Conservation (phyloP, 164 flowering plant species). For the Umbilicus rupestris region DNA sequence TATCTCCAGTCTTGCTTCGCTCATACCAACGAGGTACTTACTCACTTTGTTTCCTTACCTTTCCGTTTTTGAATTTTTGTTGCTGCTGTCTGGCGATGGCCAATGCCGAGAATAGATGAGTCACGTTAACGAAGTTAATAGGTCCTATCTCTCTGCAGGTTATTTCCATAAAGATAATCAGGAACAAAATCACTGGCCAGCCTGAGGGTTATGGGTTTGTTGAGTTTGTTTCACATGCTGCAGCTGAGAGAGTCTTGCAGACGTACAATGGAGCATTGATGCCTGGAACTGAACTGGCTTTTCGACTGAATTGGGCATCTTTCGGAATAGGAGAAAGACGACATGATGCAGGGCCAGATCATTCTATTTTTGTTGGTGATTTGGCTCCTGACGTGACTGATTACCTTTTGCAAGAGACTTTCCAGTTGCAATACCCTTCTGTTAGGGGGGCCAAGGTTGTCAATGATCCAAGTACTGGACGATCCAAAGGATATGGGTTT, state of each 20-base stretch:
- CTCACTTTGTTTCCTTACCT: conserved; percentile 10
- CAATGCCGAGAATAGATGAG: too few relatives aligned
- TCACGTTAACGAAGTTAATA: too few relatives aligned
- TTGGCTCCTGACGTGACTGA: conserved; percentile 97
- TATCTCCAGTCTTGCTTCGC: conserved; percentile 81
- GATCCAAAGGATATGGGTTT: conserved; percentile 95
- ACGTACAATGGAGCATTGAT: conserved; percentile 75
- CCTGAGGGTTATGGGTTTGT: conserved; percentile 98
- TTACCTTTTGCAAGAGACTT: conserved; percentile 87
- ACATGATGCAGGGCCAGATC: conserved; percentile 83
- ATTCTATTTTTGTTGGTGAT: conserved; percentile 97
- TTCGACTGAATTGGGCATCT: conserved; percentile 96
- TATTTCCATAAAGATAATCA: conserved; percentile 75
- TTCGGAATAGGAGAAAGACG: conserved; percentile 89
- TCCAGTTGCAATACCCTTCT: conserved; percentile 71
- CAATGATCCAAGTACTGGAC: conserved; percentile 86
- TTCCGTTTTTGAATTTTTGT: not conserved
- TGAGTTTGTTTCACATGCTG: conserved; percentile 78
- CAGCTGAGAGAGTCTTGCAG: conserved; percentile 82
- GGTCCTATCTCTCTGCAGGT: conserved; percentile 30
- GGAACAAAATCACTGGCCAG: conserved; percentile 86
- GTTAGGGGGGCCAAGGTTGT: conserved; percentile 99
- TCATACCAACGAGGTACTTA: conserved; percentile 71
- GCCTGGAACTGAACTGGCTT: conserved; percentile 87
- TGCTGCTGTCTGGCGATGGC: not conserved